These are phyloP conservation scores for Ceratocystis smalleyi DNA, from an alignment of 2,329 filamentous ascomycete species.

Conservation along the genomic window DNA sequence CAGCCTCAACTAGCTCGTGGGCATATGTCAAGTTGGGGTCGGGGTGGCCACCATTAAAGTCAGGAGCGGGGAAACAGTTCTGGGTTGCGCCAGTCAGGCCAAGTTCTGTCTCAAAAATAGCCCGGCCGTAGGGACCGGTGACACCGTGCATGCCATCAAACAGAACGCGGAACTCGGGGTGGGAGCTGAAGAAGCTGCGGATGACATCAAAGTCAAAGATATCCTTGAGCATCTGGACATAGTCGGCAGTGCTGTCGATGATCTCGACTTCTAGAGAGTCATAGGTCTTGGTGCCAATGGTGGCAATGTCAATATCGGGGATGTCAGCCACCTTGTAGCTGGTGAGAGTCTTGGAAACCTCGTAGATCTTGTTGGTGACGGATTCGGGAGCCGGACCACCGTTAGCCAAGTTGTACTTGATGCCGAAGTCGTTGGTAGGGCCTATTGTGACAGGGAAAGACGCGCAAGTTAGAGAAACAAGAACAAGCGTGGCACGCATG, in stretches of 20 bases:
- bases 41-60: slow-evolving; percentile 94
- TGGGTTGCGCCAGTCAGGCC: slow-evolving; percentile 65
- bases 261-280: slow-evolving; percentile 85
- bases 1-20: slow-evolving; percentile 80
- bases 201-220: slow-evolving; percentile 98
- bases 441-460: slow-evolving; percentile 33
- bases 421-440: slow-evolving; percentile 88
- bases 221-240: slow-evolving; percentile 87
- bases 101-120: slow-evolving; percentile 89
- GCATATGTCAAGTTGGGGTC: slow-evolving; percentile 97
- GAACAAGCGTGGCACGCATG: background rate
- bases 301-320: slow-evolving; percentile 68
- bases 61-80: slow-evolving; percentile 81
- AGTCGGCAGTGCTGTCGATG: slow-evolving; percentile 83
- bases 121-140: slow-evolving; percentile 84
- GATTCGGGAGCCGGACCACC: slow-evolving; percentile 90
- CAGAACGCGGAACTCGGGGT: slow-evolving; percentile 88
- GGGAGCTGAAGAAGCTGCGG: slow-evolving; percentile 74
- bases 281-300: slow-evolving; percentile 69
- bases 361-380: slow-evolving; percentile 96
- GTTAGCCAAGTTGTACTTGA: slow-evolving; percentile 98
- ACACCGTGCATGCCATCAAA: slow-evolving; percentile 93
- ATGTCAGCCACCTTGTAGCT: slow-evolving; percentile 88
- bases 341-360: slow-evolving; percentile 72
- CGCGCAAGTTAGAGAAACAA: background rate